Conservation (phyloP, 805 yeast species). For the Yamadazyma paraphyllophila region DNA sequence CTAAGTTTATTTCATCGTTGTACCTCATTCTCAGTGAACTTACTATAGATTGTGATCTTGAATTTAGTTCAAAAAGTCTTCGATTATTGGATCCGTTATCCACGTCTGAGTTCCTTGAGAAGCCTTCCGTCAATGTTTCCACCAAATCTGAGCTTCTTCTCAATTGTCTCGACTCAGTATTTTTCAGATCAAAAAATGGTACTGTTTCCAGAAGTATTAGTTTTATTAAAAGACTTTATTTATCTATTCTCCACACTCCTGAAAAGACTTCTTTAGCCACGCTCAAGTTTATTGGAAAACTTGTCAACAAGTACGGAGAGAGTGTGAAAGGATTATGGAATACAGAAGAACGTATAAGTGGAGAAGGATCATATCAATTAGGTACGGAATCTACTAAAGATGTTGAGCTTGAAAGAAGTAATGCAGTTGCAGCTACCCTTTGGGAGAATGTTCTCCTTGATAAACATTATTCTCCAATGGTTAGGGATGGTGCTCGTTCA, state of each 20-base stretch:
- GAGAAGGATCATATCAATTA: constrained; percentile 62
- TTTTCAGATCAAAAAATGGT: constrained; percentile 72
- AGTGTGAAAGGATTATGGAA: constrained; percentile 73
- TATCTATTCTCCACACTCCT: constrained; percentile 69
- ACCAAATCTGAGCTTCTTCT: constrained; percentile 85
- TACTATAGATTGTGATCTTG: constrained; percentile 78
- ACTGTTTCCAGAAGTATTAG: constrained; percentile 68
- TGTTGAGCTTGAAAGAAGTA: constrained; percentile 66
- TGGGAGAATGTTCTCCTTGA: constrained; percentile 85
- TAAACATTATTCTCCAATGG: constrained; percentile 79
- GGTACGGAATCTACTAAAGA: constrained; percentile 48
- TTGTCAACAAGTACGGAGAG: constrained; percentile 65
- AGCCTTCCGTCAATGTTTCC: constrained; percentile 79
- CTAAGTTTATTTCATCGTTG: constrained; percentile 73
- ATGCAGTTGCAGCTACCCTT: constrained; percentile 83
- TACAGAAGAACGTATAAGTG: constrained; percentile 83
- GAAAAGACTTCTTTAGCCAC: constrained; percentile 83
- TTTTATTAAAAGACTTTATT: constrained; percentile 76
- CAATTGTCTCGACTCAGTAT: constrained; percentile 74
- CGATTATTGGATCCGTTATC: constrained; percentile 77
- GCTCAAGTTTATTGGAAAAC: constrained; percentile 73
- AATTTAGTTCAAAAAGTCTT: constrained; percentile 76
- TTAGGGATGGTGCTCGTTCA: constrained; percentile 60
- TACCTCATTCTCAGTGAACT: constrained; percentile 68
- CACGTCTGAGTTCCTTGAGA: constrained; percentile 33